phyloP scores from a whole-genome alignment of 805 yeast species.

The Debaryomyces prosopidis region DNA sequence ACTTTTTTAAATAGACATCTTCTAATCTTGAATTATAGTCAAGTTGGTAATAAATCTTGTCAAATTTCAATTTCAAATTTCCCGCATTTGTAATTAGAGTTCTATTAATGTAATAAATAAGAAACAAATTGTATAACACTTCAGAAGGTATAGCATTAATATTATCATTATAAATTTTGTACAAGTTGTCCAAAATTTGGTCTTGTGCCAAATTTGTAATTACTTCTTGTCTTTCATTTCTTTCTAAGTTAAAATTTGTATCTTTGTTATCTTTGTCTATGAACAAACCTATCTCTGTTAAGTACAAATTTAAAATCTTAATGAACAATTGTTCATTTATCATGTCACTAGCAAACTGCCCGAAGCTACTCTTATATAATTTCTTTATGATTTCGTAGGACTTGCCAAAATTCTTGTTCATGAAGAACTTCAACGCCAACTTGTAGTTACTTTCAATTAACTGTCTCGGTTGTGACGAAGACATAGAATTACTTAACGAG shows the following conservation, averaged over 20 bases:
- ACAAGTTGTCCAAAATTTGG: conserved; percentile 16
- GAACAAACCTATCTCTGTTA: conserved; percentile 34
- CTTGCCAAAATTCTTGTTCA: conserved; percentile 35
- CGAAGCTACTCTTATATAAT: conserved; percentile 20
- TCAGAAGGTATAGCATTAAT: conserved; percentile 29
- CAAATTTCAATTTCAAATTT: conserved; percentile 10
- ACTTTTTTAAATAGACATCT: conserved; percentile 19
- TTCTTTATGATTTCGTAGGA: conserved; percentile 28
- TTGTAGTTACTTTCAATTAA: conserved; percentile 24
- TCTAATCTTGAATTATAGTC: conserved; percentile 2
- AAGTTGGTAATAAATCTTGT: conserved; percentile 10
- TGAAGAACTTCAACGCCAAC: conserved; percentile 38
- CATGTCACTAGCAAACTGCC: conserved; percentile 21
- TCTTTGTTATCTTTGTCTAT: conserved; percentile 6
- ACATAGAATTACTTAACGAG: background rate
- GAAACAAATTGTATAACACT: conserved; percentile 30
- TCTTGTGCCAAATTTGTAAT: conserved; percentile 15
- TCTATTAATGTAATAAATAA: conserved; percentile 29
- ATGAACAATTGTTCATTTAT: conserved; percentile 29
- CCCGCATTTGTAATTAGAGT: conserved; percentile 6
- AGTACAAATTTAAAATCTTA: conserved; percentile 35
- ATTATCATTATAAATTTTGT: conserved; percentile 18
- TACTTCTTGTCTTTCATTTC: conserved; percentile 11
- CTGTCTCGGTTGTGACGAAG: background rate
- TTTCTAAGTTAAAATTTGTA: background rate